Evolutionary conservation across 1,284 basidiomycete genomes (phyloP), one percentile per base, ranked within the genome.

Genomic region (Tylopilus orsonianus): DNA sequence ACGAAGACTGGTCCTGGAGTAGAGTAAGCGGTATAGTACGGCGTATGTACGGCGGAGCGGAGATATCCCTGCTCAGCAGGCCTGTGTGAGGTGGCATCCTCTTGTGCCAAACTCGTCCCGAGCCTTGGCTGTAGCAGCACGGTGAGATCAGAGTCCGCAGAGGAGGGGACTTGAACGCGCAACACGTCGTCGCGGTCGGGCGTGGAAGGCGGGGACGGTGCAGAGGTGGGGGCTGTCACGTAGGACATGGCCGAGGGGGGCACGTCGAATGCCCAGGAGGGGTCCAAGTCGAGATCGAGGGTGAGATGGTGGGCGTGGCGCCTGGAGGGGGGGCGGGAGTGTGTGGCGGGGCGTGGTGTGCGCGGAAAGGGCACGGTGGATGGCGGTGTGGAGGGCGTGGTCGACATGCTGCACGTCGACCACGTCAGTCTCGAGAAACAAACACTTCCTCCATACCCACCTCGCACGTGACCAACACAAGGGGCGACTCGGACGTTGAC

Each of bases 11-110:
- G 65, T 37, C 69, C 64, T 14, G 64, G 66, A 12, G 65, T 65
- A 20, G 67, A 65, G 20, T 60, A 50, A 29, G 65, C 64, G 24
- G 64, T 65, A 32, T 65, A 68, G 42, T 68, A 69, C 8, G 67
- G 65, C 39, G 64, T 69, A 30, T 57, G 53, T 43, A 50, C 41
- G 23, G 57, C 44, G 43, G 62, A 54, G 49, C 56, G 60, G 46
- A 44, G 51, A 49, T 55, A 54, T 48, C 44, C 38, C 23, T 54
- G 64, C 26, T 55, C 48, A 26, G 50, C 7, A 24, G 23, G 16
- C 24, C 40, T 51, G 34, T 53, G 35, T 7, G 43, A 44, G 38
- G 46, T 2, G 16, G 22, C 12, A 14, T 48, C 42, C 44, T 45
- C 35, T 26, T 45, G 50, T 26, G 47, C 47, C 46, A 41, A 52